phyloP scores from a whole-genome alignment of 805 yeast genomes.

The Clavispora vitiphila region DNA sequence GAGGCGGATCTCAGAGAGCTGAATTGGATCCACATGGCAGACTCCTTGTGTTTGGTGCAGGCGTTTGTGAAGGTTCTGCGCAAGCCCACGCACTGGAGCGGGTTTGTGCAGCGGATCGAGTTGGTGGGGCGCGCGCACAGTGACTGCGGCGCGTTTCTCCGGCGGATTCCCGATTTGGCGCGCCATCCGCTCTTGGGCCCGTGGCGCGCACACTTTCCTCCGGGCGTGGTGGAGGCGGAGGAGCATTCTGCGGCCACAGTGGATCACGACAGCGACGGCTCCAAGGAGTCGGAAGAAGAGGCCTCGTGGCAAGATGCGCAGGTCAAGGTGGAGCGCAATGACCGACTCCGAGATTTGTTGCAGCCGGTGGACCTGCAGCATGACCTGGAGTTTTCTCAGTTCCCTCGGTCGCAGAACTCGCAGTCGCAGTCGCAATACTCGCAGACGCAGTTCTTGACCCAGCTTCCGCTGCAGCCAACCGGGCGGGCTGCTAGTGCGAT shows the following conservation, averaged over 20 bases:
- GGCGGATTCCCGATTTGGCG: background rate
- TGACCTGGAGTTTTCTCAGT: background rate
- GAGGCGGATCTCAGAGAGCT: constrained; percentile 4
- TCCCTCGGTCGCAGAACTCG: too few species aligned
- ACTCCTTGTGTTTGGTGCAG: constrained; percentile 7
- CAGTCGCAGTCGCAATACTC: background rate
- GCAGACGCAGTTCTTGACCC: constrained; percentile 1
- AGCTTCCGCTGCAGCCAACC: background rate
- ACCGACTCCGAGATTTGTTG: background rate
- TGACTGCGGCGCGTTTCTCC: background rate
- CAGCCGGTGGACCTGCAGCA: constrained; percentile 3
- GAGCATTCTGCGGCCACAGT: too few species aligned
- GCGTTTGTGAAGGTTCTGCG: constrained; percentile 2
- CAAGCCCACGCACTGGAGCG: constrained; percentile 1
- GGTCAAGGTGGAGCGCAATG: constrained; percentile 1
- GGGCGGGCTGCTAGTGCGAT: too few species aligned
- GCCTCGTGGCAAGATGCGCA: background rate
- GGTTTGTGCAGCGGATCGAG: background rate
- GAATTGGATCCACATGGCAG: constrained; percentile 8
- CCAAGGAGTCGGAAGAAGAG: background rate
- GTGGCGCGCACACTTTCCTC: background rate
- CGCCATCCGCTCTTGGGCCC: background rate
- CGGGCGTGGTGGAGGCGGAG: background rate
- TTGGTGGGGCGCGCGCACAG: background rate
- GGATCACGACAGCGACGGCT: too few species aligned